Evolutionary conservation across 164 flowering plant genomes (phyloP).

Genomic region (Euptelea pleiosperma): DNA sequence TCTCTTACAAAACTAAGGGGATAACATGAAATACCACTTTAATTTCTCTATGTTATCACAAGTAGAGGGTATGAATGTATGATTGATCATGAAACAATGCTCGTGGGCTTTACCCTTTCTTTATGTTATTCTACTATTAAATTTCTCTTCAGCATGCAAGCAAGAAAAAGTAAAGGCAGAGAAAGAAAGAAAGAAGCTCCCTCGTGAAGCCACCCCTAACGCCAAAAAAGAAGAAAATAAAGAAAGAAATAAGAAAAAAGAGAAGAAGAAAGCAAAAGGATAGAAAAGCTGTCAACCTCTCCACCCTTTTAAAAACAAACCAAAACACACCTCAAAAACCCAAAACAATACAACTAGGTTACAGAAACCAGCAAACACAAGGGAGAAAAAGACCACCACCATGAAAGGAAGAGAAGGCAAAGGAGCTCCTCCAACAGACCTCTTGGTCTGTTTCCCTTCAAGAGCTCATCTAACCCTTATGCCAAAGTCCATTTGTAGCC

Average conservation of each 20-base stretch:
- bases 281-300: constrained; percentile 35
- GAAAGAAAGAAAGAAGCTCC: constrained; percentile 21
- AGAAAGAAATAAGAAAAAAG: background rate
- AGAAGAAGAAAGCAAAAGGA: constrained; percentile 14
- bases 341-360: background rate
- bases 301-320: constrained; percentile 25
- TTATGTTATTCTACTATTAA: constrained; percentile 3
- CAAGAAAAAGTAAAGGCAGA: constrained; percentile 16
- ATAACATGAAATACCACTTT: background rate
- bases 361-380: background rate
- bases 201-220: constrained; percentile 25
- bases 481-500: constrained; percentile 89
- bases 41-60: no score
- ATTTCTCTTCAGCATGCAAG: constrained; percentile 12
- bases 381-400: constrained; percentile 1
- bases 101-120: constrained; percentile 46
- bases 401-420: constrained; percentile 61
- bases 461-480: constrained; percentile 60
- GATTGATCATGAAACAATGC: constrained; percentile 50
- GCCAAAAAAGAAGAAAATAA: background rate
- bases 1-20: background rate
- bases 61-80: constrained; percentile 20
- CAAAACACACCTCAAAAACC: background rate
- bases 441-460: constrained; percentile 81
- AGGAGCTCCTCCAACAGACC: constrained; percentile 37